phyloP scores from a whole-genome alignment of 768 basidiomycete genomes.

The Pulveroboletus frians region DNA sequence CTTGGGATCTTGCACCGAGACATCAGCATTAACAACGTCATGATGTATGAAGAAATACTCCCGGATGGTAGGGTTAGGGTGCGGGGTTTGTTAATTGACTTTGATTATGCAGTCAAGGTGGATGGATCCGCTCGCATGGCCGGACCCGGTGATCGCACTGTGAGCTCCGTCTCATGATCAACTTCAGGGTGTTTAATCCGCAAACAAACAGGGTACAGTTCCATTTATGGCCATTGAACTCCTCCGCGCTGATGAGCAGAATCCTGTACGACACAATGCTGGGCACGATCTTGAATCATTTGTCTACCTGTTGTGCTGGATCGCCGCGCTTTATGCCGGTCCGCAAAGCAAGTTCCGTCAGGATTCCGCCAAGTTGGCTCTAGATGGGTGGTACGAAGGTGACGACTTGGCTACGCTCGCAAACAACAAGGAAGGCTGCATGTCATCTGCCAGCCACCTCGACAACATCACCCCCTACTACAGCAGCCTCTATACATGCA shows the following conservation, averaged over 20 bases:
- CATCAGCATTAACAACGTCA: too few relatives aligned
- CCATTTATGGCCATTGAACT: not conserved
- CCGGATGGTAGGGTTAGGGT: not conserved
- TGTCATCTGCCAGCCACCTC: not conserved
- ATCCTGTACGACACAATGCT: not conserved
- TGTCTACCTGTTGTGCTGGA: not conserved
- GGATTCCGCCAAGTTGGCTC: not conserved
- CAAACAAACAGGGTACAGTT: not conserved
- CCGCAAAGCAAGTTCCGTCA: not conserved
- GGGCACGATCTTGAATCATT: not conserved
- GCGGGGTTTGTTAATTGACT: not conserved
- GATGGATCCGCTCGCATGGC: not conserved
- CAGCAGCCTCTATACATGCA: not conserved
- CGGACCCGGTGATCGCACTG: not conserved
- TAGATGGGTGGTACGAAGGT: not conserved
- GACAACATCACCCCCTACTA: not conserved
- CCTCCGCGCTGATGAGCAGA: not conserved
- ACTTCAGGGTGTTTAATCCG: not conserved
- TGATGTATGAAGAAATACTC: not conserved
- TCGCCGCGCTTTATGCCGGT: not conserved
- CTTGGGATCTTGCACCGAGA: not conserved
- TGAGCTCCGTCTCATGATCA: not conserved
- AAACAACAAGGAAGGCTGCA: not conserved
- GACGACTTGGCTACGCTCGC: not conserved
- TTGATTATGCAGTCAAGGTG: not conserved